These are phyloP conservation scores for Thymus quinquecostatus DNA, from an alignment of 257 asterid species.

Conservation along the genomic window DNA sequence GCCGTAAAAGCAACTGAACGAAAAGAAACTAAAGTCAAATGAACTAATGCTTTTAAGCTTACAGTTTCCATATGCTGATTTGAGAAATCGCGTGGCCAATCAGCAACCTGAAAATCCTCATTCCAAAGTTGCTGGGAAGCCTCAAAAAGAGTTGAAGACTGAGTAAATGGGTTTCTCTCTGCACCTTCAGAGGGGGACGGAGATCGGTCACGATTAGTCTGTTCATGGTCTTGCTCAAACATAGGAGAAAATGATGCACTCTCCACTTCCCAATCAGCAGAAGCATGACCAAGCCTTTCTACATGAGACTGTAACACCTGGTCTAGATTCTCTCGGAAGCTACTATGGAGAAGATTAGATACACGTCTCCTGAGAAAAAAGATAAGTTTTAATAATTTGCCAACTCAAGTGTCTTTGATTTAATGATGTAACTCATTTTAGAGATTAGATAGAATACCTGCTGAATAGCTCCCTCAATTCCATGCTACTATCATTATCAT, in stretches of 20 bases:
- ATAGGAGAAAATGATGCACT: conserved; percentile 43
- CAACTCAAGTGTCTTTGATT: neutral
- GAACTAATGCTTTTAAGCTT: conserved; percentile 22
- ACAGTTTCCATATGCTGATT: conserved; percentile 55
- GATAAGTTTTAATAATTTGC: neutral
- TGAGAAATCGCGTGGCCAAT: conserved; percentile 48
- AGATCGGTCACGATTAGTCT: conserved; percentile 40
- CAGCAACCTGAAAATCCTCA: conserved; percentile 48
- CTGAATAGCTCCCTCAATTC: conserved; percentile 89
- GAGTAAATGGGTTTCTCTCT: conserved; percentile 42
- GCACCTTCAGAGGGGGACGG: conserved; percentile 33
- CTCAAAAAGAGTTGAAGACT: conserved; percentile 36
- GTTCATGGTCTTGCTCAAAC: conserved; percentile 52
- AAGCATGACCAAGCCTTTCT: conserved; percentile 66
- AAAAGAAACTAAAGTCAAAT: neutral
- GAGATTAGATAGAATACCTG: conserved; percentile 50
- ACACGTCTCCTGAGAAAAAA: conserved; percentile 72
- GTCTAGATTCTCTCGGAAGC: conserved; percentile 74
- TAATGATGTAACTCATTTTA: neutral
- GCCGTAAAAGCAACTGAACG: neutral
- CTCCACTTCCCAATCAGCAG: conserved; percentile 66
- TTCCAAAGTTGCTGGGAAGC: conserved; percentile 51
- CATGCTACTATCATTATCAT: conserved; percentile 57
- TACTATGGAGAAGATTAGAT: conserved; percentile 78
- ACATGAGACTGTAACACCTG: conserved; percentile 70